These are phyloP conservation scores for Monoraphidium neglectum DNA, from an alignment of 139 green algal genomes.

Conservation along the genomic window DNA sequence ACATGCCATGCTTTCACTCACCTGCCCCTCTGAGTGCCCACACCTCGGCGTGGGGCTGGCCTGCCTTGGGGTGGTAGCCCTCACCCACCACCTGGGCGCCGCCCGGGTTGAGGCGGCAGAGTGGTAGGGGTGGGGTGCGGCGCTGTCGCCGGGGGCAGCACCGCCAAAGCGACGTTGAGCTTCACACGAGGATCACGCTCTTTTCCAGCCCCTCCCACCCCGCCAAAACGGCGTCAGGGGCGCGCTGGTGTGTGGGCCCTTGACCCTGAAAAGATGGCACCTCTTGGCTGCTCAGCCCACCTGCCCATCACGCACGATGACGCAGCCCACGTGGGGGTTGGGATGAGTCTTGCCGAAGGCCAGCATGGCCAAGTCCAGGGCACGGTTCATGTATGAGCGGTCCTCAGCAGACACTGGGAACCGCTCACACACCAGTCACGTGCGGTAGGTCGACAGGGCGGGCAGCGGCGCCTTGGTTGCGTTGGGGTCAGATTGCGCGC, in stretches of 20 bases:
- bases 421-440: not conserved
- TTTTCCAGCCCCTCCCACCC: too few relatives aligned
- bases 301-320: constrained; percentile 83
- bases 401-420: constrained; percentile 43
- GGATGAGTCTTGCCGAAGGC: constrained; percentile 85
- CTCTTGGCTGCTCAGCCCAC: constrained; percentile 31
- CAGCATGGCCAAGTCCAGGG: constrained; percentile 78
- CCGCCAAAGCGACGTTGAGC: too few relatives aligned
- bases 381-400: constrained; percentile 74
- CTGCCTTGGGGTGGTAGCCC: constrained; percentile 94
- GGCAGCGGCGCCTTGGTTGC: too few relatives aligned
- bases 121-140: too few relatives aligned
- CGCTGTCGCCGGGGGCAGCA: too few relatives aligned
- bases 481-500: too few relatives aligned
- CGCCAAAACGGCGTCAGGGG: not conserved
- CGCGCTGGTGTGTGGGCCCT: not conserved
- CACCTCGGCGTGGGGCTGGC: constrained; percentile 97
- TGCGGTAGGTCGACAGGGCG: not conserved
- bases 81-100: constrained; percentile 92
- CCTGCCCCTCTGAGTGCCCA: constrained; percentile 91
- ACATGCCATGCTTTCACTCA: constrained; percentile 5
- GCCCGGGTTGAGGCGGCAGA: too few relatives aligned
- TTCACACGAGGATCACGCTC: not conserved
- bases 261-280: not conserved
- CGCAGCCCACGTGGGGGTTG: constrained; percentile 97